These are phyloP conservation scores for Podospora pseudopauciseta DNA, from an alignment of 495 filamentous ascomycete genomes.

Conservation along the genomic window DNA sequence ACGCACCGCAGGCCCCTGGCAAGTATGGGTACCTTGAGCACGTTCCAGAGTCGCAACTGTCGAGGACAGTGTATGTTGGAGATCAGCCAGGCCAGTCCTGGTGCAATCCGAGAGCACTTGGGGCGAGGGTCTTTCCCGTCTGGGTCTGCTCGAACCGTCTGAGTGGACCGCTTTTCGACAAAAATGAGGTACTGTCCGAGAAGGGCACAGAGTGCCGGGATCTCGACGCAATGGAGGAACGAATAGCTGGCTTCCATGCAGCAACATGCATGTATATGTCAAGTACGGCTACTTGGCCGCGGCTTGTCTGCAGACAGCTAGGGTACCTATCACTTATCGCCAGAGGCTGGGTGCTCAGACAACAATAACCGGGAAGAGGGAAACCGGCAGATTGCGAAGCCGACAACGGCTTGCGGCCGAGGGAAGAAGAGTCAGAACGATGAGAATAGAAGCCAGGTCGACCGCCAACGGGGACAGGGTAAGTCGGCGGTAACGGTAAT, in stretches of 20 bases:
- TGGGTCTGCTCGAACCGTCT: slow-evolving; percentile 23
- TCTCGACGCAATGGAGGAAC: slow-evolving; percentile 19
- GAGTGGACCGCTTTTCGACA: slow-evolving; percentile 19
- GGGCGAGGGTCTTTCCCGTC: slow-evolving; percentile 26
- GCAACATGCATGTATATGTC: slow-evolving; percentile 8
- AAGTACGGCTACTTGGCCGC: slow-evolving; percentile 10
- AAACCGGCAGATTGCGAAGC: not conserved
- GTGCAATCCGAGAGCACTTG: slow-evolving; percentile 23
- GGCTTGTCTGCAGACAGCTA: not conserved
- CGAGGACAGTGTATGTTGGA: slow-evolving; percentile 3
- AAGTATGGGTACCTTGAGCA: not conserved
- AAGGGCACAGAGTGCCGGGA: slow-evolving; percentile 22
- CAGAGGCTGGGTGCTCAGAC: not conserved
- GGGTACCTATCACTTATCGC: not conserved
- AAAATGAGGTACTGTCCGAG: slow-evolving; percentile 20
- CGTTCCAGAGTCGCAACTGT: not conserved
- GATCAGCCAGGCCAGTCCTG: slow-evolving; percentile 26
- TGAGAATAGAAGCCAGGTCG: not conserved
- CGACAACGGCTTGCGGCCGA: not conserved
- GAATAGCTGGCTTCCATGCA: slow-evolving; percentile 28
- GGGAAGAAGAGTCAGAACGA: not conserved
- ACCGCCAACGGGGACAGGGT: not conserved
- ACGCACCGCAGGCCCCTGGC: slow-evolving; percentile 17
- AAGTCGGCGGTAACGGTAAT: slow-evolving; percentile 21
- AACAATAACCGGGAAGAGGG: not conserved